Base-by-base conservation (phyloP, 805 yeast species). In the Maudiozyma turicensis region DNA sequence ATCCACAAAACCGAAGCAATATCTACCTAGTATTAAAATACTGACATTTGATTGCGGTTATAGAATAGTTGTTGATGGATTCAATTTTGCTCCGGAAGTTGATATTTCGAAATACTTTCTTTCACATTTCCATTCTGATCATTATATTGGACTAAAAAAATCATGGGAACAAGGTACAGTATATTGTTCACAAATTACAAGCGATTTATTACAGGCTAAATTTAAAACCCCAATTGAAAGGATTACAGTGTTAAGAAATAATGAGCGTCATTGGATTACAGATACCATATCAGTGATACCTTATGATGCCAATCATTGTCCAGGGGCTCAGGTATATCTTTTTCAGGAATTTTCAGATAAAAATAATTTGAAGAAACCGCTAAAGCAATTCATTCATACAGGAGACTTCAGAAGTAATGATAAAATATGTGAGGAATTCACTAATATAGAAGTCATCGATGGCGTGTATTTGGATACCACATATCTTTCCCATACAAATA, bases 301-400 rank as follows among this genome's bases (percentile, higher is more conserved):
- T 10, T 66, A 84, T 6, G 89, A 86, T 56, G 99, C 98, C 0
- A 91, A 93, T 57, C 99, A 93, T 66, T 93, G 99, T 65, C 99
- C 99, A 1, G 99, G 99, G 1, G 87, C 97, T 3, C 87, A 80
- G 0, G 76, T 93, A 0, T 85, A 90, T 51, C 65, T 89, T 10
- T 84, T 87, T 57, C 83, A 82, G 57, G 68, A 68, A 47, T 53
- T 53, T 51, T 15, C n/a, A 5, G 29, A 14, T n/a, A 26, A 14
- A 20, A 54, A 54, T 13, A 45, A 40, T 41, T 44, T 9, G 46
- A 47, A 3, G 30, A 26, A 6, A 38, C 39, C 32, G 28, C 43
- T 55, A 8, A 53, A 53, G 38, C 60, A 59, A 45, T 49, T 63
- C 4, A 66, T 93, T 33, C 99, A 93, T 64, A 89, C 97, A 47